A percentile compares a stretch with the other conserved stretches of the same genome.
Conservation (phyloP, 1,139 yeast species). For the Petasospora rhodanensis region DNA sequence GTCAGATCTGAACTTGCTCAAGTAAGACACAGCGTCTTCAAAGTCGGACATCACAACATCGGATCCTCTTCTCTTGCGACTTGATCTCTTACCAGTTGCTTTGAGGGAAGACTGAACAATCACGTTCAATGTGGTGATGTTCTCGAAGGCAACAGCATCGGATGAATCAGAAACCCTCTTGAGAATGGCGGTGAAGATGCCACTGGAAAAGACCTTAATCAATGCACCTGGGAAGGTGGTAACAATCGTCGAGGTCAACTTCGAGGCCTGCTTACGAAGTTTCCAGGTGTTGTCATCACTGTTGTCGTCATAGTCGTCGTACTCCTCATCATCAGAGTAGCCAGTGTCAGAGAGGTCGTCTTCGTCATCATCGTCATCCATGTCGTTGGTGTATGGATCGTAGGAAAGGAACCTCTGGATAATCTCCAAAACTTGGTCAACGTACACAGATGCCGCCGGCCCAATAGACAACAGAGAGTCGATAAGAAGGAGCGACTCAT, state of each 20-base stretch:
- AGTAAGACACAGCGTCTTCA: slow-evolving; percentile 20
- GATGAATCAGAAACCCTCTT: slow-evolving; percentile 34
- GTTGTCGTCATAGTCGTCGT: slow-evolving; percentile 21
- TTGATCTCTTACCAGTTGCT: slow-evolving; percentile 23
- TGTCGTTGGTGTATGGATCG: slow-evolving; percentile 47
- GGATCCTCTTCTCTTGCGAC: slow-evolving; percentile 29
- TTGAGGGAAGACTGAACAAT: slow-evolving; percentile 28
- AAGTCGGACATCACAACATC: slow-evolving; percentile 30
- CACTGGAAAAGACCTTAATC: slow-evolving; percentile 16
- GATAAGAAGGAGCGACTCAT: slow-evolving; percentile 43
- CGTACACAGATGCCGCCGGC: slow-evolving; percentile 25
- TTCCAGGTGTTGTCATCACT: slow-evolving; percentile 49
- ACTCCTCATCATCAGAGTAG: slow-evolving; percentile 30
- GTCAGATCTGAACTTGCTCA: slow-evolving; percentile 17
- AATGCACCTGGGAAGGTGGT: slow-evolving; percentile 30
- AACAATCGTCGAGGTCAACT: slow-evolving; percentile 40
- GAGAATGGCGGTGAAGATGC: slow-evolving; percentile 27
- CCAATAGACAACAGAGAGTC: slow-evolving; percentile 30
- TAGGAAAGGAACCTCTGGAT: slow-evolving; percentile 44
- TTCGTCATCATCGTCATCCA: slow-evolving; percentile 28
- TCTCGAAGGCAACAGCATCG: slow-evolving; percentile 34
- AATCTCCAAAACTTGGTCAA: slow-evolving; percentile 32
- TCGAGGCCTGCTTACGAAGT: slow-evolving; percentile 53
- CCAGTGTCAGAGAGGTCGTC: slow-evolving; percentile 28
- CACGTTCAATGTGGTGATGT: slow-evolving; percentile 28